A percentile compares a stretch with the other conserved stretches of the same genome.
These are phyloP conservation scores for Saksenaea vasiformis DNA, from an alignment of 371 early-diverging fungal genomes.

Conservation along the genomic window DNA sequence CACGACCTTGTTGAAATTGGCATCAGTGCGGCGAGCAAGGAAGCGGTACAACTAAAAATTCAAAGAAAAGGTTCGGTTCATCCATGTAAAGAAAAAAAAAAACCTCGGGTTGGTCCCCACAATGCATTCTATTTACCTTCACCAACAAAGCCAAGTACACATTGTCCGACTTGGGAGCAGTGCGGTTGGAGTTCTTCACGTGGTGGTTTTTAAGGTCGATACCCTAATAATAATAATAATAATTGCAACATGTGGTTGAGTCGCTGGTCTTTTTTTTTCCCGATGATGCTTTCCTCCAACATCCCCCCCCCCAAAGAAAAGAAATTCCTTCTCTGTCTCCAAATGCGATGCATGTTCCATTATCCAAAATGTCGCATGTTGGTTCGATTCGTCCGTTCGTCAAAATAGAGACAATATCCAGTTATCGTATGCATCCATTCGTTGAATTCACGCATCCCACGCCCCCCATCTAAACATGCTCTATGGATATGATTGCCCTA, in stretches of 20 bases:
- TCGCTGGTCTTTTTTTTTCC: not conserved
- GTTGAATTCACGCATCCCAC: not conserved
- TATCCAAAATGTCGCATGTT: too few species aligned
- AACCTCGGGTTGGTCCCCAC: too few species aligned
- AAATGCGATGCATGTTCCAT: not conserved
- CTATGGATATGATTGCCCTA: not conserved
- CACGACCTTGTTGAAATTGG: slow-evolving; percentile 98
- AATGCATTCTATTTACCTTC: slow-evolving; percentile 62
- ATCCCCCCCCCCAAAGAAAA: too few species aligned
- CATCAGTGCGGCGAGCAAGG: slow-evolving; percentile 97
- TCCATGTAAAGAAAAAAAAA: too few species aligned
- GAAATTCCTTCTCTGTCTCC: not conserved
- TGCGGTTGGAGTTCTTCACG: slow-evolving; percentile 86
- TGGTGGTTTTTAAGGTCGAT: slow-evolving; percentile 95
- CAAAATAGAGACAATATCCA: not conserved
- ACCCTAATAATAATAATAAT: slow-evolving; percentile 63
- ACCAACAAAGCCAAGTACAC: slow-evolving; percentile 92
- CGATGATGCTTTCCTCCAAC: not conserved
- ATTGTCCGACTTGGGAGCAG: slow-evolving; percentile 86
- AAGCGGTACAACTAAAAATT: slow-evolving; percentile 89
- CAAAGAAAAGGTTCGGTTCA: not conserved
- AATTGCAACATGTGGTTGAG: not conserved
- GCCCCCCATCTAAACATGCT: not conserved
- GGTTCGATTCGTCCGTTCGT: not conserved
- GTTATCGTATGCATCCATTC: not conserved